Conservation (phyloP, 257 asterid genomes). For the Orobanche coerulescens region DNA sequence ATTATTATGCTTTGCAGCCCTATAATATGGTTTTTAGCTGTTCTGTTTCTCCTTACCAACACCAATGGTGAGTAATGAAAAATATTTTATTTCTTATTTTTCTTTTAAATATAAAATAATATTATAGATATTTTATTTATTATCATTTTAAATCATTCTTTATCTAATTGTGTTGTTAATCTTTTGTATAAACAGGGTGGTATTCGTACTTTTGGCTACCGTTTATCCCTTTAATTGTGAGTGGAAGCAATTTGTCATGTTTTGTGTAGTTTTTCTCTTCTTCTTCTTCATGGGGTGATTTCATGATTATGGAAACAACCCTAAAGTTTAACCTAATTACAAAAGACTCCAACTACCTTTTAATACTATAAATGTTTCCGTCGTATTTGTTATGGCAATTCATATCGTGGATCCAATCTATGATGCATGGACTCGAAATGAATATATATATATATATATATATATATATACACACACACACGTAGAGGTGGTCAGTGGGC, state of each 20-base stretch:
- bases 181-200: conserved; percentile 54
- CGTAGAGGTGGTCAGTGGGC: too few species aligned
- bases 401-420: too few species aligned
- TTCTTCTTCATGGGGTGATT: not conserved
- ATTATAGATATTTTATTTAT: too few species aligned
- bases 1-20: conserved; percentile 49
- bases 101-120: too few species aligned
- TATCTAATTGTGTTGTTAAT: not conserved
- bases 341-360: too few species aligned
- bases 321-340: too few species aligned
- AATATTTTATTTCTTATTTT: not conserved
- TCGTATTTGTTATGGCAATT: too few species aligned
- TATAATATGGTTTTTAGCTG: conserved; percentile 63
- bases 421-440: too few species aligned
- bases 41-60: conserved; percentile 64
- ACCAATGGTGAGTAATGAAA: conserved; percentile 56
- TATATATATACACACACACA: too few species aligned
- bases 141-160: not conserved
- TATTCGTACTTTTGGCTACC: conserved; percentile 82
- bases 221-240: conserved; percentile 68
- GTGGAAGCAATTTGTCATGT: conserved; percentile 13
- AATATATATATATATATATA: too few species aligned
- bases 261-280: not conserved
- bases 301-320: too few species aligned
- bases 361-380: too few species aligned